Base-by-base conservation (phyloP, 805 yeast genomes). In the Limtongozyma cylindracea region DNA sequence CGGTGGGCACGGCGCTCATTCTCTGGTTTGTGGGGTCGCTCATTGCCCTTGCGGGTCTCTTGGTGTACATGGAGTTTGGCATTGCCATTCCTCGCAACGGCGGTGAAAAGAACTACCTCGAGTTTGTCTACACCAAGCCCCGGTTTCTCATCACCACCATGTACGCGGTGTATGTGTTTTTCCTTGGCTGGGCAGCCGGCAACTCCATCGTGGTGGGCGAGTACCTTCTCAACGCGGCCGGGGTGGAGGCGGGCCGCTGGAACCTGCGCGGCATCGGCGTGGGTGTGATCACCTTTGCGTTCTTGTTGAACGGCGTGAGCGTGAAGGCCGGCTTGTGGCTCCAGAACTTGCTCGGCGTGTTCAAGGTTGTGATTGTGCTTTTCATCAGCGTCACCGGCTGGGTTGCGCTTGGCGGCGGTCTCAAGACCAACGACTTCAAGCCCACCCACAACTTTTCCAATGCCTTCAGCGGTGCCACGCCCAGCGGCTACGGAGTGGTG, bases 171-270 rank as follows among this genome's bases (percentile, higher is more conserved):
- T 70, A 72, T 35, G 65, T 67, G 10, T 65, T 76, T 35, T 56
- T 72, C 34, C 49, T 76, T 21, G 88, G 88, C 17, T 76, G 82
- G 77, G 82, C 91, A 12, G 66, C 88, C 8, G 76, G 82, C 41
- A 72, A 73, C 41, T 68, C 82, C 11, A 63, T 72, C 22, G 76
- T 72, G 17, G 71, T 71, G 30, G 91, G 91, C 15, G 71, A 69
- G 36, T 74, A 71, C 45, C 53, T 76, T 27, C 50, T 74, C 27
- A 61, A 59, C 19, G 91, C 91, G 8, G 80, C 82, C 5, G 69
- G 62, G 19, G 55, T 49, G 10, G 70, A 64, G 27, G 54, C 61
- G 6, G 64, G 71, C 8, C 57, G 66, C 32, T 76, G 91, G 91
- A 64, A 66, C 34, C 67, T 70, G 31, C 55, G 84, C 36, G 80